Base-by-base conservation (phyloP, 768 basidiomycete species). In the Steccherinum ochraceum region DNA sequence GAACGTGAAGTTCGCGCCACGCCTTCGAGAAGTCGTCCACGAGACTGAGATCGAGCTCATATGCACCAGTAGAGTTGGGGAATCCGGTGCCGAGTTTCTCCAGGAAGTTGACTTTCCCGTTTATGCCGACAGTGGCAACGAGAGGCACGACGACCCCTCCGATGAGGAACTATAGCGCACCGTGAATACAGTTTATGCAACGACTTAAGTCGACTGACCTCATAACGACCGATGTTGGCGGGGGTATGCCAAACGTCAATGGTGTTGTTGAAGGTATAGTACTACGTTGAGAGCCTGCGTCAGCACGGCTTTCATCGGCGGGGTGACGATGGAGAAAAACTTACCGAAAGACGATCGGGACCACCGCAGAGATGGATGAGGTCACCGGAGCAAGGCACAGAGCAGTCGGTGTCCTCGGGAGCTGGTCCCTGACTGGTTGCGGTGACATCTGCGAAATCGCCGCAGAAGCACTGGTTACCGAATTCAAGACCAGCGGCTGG, bases 41-140 rank as follows among this genome's bases (percentile, higher is more conserved):
- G 26, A 89, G 68, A 24, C 73, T 80, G 39, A 82, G 63, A 59
- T 89, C 88, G 21, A 91, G 70, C 56, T 91, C 89, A 55, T 88
- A 89, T 1, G 86, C 86, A 7, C 86, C 88, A 13, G 89, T 88
- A 3, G 83, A 74, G 64, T 88, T 88, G 2, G 61, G 52, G 50
- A 71, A 80, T 50, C 74, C 74, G 21, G 86, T 88, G 7, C 86
- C 84, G 2, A 49, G 67, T 63, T 90, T 91, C 65, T 91, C 88
- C 5, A 91, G 69, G 69, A 90, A 86, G 1, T 81, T 77, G 45
- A 90, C 82, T 61, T 90, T 91, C 71, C 85, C 82, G 70, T 90
- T 90, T 65, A 86, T 72, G 1, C 88, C 86, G 25, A 91, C 69
- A 0, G 88, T 89, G 2, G 84, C 80, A 30, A 89, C 78, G 51